Evolutionary conservation across 1,139 yeast species (phyloP), one percentile per base, ranked within the genome.

Genomic region (Suhomyces yuchorum): DNA sequence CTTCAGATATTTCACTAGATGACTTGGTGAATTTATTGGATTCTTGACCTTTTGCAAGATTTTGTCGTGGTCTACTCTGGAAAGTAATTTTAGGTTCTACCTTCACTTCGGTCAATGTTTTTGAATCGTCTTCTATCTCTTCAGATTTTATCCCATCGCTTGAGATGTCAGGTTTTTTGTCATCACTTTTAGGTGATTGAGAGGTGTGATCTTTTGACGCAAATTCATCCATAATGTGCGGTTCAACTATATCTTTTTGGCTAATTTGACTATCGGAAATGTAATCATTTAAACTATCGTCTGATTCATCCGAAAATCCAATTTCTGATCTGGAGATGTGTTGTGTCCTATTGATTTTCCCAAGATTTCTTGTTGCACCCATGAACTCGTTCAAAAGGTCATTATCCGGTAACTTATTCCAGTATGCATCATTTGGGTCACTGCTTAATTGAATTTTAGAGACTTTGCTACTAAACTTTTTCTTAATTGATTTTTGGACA

Each of bases 341-440:
- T 37, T 17, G 20, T 15, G 12, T 8, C 23, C 14, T 18, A 18
- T 38, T 20, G 20, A 30, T n/a, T 12, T 19, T 23, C 12, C 24
- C 11, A 9, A 33, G 20, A 1, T 28, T 34, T 19, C 34, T 46
- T 8, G 52, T 46, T 11, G 48, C 54, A 14, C 57, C 60, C 52
- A 62, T 56, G 26, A 64, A 56, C 46, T 65, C 67, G 40, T 60
- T 56, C 41, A 56, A 52, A 30, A 64, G 52, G 23, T 57, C 61
- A n/a, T 57, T 59, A 43, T 62, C 68, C 0, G 67, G 68, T 11
- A 58, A 34, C 42, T 62, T 61, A 37, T 62, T 51, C 66, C 65
- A 63, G 43, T 62, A 62, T 9, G 58, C 65, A 41, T 60, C 61
- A 45, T 63, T 63, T 28, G 60, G 60, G 43, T 63, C 67, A 11